Percentiles rank a stretch among this genome's conserved stretches.
phyloP scores from a whole-genome alignment of 768 basidiomycete genomes.

The Podaxis carcinomalis region DNA sequence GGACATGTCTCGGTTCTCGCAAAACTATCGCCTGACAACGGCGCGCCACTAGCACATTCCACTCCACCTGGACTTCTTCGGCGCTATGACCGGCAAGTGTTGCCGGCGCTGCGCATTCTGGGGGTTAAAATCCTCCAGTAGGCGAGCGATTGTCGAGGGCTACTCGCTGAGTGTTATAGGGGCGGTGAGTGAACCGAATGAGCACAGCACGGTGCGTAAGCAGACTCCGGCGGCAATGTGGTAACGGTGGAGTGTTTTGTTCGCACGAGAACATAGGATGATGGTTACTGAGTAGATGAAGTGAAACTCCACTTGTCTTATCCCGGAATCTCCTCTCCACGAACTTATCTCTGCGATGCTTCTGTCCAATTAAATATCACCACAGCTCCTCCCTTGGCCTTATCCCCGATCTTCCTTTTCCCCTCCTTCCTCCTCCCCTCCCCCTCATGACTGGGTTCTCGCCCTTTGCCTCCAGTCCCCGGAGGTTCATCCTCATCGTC shows the following conservation, averaged over 20 bases:
- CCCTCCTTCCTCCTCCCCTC: conserved; percentile 7
- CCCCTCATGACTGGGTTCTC: conserved; percentile 17
- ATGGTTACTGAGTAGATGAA: conserved; percentile 4
- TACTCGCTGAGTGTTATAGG: too few species aligned
- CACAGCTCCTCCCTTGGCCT: background rate
- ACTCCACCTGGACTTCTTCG: background rate
- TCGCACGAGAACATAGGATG: conserved; percentile 7
- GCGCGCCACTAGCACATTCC: background rate
- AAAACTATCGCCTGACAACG: background rate
- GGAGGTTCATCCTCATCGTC: conserved; percentile 51
- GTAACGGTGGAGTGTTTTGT: background rate
- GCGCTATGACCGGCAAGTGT: background rate
- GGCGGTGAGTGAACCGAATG: background rate
- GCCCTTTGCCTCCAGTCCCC: conserved; percentile 31
- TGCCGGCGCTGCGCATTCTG: background rate
- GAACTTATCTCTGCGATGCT: conserved; percentile 2
- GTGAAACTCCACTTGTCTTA: conserved; percentile 12
- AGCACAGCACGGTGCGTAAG: background rate
- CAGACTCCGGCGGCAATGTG: background rate
- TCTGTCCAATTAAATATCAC: conserved; percentile 11
- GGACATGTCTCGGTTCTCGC: background rate
- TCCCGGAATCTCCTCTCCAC: conserved; percentile 11
- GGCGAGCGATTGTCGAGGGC: too few species aligned
- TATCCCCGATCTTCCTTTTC: background rate
- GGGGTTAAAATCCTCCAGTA: background rate